A percentile compares a stretch with the other conserved stretches of the same genome.
Evolutionary conservation across 352 stramenopile genomes (phyloP).

Genomic region (Aphanomyces cochlioides): DNA sequence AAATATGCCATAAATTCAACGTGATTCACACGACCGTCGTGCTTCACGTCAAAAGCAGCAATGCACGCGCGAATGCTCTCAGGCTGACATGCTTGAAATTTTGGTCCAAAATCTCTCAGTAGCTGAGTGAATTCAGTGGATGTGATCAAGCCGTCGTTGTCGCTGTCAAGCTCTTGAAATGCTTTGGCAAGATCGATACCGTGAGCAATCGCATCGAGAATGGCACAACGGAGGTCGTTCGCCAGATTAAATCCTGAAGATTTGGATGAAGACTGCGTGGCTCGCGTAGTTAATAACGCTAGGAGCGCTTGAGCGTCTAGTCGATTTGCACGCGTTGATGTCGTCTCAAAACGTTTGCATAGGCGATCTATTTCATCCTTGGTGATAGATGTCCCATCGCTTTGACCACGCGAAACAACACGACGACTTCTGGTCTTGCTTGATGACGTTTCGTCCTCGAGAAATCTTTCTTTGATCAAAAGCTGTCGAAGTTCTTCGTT

Average conservation of each 20-base stretch:
- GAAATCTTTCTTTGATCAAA: conserved; percentile 62
- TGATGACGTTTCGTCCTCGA: conserved; percentile 31
- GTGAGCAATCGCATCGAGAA: conserved; percentile 18
- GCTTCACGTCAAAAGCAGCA: conserved; percentile 43
- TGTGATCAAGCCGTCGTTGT: conserved; percentile 48
- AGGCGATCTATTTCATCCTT: conserved; percentile 55
- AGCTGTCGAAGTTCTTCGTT: conserved; percentile 67
- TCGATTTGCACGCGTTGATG: conserved; percentile 18
- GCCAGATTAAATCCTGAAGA: background rate
- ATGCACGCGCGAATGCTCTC: conserved; percentile 39
- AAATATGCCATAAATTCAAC: conserved; percentile 46
- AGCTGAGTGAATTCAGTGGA: conserved; percentile 46
- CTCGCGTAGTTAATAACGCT: conserved; percentile 11
- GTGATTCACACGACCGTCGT: conserved; percentile 47
- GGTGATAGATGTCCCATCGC: conserved; percentile 51
- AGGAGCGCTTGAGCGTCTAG: conserved; percentile 23
- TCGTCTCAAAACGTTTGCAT: conserved; percentile 50
- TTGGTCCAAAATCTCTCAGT: conserved; percentile 43
- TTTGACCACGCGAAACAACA: conserved; percentile 29
- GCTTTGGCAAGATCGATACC: conserved; percentile 33
- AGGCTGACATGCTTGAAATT: conserved; percentile 46
- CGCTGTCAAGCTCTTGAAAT: conserved; percentile 45
- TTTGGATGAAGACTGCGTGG: background rate
- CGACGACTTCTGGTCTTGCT: background rate
- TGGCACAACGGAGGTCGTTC: conserved; percentile 3